Percentiles rank a stretch among this genome's conserved stretches.
These are phyloP conservation scores for Linum usitatissimum DNA, from an alignment of 345 rosid species.

Conservation along the genomic window DNA sequence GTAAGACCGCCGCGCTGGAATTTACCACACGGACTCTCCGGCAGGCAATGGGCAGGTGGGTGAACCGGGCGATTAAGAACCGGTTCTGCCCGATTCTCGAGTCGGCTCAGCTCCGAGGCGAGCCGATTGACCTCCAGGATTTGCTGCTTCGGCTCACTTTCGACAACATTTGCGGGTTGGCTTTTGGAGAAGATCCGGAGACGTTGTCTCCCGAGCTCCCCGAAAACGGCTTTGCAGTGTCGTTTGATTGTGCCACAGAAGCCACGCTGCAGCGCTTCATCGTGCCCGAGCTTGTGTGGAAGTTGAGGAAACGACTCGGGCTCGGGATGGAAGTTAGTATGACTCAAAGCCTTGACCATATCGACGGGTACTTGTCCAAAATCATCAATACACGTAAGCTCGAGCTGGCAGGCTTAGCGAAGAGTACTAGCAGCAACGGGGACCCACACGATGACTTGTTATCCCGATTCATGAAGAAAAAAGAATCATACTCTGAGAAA, in stretches of 20 bases:
- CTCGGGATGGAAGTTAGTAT: slow-evolving; percentile 53
- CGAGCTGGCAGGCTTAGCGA: neutral
- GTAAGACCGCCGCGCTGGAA: slow-evolving; percentile 86
- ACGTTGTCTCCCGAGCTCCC: slow-evolving; percentile 61
- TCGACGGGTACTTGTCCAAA: slow-evolving; percentile 61
- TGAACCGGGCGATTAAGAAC: slow-evolving; percentile 68
- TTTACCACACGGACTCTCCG: slow-evolving; percentile 74
- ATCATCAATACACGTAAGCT: slow-evolving; percentile 46
- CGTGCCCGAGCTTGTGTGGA: slow-evolving; percentile 65
- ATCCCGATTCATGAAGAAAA: slow-evolving; percentile 68
- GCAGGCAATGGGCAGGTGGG: slow-evolving; percentile 97
- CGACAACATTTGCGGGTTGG: slow-evolving; percentile 81
- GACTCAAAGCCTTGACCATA: slow-evolving; percentile 40
- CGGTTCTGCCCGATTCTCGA: slow-evolving; percentile 72
- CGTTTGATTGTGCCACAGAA: slow-evolving; percentile 80
- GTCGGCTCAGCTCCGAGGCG: slow-evolving; percentile 24
- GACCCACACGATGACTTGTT: slow-evolving; percentile 78
- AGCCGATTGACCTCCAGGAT: slow-evolving; percentile 66
- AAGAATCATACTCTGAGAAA: slow-evolving; percentile 39
- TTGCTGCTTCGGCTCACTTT: slow-evolving; percentile 77
- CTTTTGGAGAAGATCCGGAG: slow-evolving; percentile 84
- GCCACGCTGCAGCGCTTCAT: slow-evolving; percentile 73
- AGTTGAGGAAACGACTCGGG: slow-evolving; percentile 43
- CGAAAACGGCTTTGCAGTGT: slow-evolving; percentile 57
- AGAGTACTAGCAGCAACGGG: slow-evolving; percentile 8